phyloP scores from a whole-genome alignment of 768 basidiomycete species.

The Lanmaoa rubissima region DNA sequence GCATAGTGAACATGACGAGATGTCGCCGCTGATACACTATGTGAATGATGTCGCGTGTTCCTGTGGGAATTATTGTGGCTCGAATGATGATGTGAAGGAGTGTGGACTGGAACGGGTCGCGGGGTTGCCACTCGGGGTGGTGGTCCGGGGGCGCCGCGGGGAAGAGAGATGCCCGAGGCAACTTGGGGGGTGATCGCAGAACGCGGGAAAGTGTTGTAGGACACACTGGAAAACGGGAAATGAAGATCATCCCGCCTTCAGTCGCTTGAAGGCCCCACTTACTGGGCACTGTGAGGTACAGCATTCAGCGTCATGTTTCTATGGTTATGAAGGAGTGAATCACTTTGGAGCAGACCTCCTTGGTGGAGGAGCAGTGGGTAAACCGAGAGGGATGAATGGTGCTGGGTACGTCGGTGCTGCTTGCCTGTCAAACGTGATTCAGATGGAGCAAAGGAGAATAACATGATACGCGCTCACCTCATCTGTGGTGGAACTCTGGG shows the following conservation, averaged over 20 bases:
- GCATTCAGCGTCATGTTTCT: constrained; percentile 4
- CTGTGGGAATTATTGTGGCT: background rate
- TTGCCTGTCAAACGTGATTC: constrained; percentile 14
- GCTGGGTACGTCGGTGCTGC: constrained; percentile 9
- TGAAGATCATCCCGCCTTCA: constrained; percentile 12
- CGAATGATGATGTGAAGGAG: constrained; percentile 8
- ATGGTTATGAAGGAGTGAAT: constrained; percentile 2
- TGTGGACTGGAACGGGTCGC: background rate
- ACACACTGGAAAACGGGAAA: constrained; percentile 12
- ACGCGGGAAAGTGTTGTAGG: constrained; percentile 32
- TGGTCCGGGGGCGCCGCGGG: background rate
- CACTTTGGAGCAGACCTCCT: constrained; percentile 23
- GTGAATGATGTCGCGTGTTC: constrained; percentile 4
- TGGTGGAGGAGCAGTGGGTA: constrained; percentile 15
- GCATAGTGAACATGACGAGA: constrained; percentile 29
- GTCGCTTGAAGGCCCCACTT: constrained; percentile 19
- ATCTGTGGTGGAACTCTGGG: constrained; percentile 7
- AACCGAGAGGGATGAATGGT: constrained; percentile 21
- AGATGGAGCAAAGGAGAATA: background rate
- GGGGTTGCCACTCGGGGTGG: constrained; percentile 4
- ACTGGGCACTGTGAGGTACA: constrained; percentile 20
- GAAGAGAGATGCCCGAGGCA: background rate
- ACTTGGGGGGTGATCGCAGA: constrained; percentile 5
- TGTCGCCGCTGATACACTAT: constrained; percentile 13
- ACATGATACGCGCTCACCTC: constrained; percentile 4